Percentiles rank a stretch among this genome's conserved stretches.
Conservation (phyloP, 805 yeast species). For the Metschnikowia colocasiae region DNA sequence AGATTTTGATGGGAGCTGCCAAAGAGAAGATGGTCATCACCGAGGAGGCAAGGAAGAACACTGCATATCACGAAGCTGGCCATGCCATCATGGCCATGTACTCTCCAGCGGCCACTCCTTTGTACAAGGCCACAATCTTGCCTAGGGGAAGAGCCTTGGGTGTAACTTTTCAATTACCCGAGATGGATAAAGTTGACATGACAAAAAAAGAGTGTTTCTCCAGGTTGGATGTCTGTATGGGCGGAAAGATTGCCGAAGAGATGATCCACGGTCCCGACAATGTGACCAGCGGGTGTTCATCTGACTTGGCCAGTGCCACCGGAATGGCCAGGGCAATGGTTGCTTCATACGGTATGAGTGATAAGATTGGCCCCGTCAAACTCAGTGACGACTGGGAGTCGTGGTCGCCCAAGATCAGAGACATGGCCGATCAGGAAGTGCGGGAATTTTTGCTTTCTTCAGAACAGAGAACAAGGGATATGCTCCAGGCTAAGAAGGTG, state of each 20-base stretch:
- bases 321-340: conserved; percentile 95
- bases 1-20: conserved; percentile 96
- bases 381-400: conserved; percentile 88
- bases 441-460: conserved; percentile 68
- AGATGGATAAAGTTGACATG: conserved; percentile 95
- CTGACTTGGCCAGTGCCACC: conserved; percentile 88
- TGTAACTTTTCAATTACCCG: conserved; percentile 94
- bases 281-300: conserved; percentile 93
- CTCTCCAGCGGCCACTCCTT: conserved; percentile 89
- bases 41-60: conserved; percentile 86
- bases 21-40: conserved; percentile 97
- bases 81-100: conserved; percentile 98
- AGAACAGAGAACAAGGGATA: conserved; percentile 71
- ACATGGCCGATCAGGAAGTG: conserved; percentile 90
- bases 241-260: conserved; percentile 97
- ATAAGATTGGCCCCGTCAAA: conserved; percentile 86
- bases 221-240: conserved; percentile 95
- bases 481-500: conserved; percentile 56
- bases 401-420: conserved; percentile 88
- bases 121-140: conserved; percentile 93
- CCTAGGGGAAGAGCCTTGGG: conserved; percentile 98
- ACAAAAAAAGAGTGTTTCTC: conserved; percentile 88
- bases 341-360: conserved; percentile 94
- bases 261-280: conserved; percentile 85
- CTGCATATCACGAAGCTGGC: conserved; percentile 99